A percentile compares a stretch with the other conserved stretches of the same genome.
Conservation (phyloP, 257 asterid genomes). For the Nyctanthes arbortristis region DNA sequence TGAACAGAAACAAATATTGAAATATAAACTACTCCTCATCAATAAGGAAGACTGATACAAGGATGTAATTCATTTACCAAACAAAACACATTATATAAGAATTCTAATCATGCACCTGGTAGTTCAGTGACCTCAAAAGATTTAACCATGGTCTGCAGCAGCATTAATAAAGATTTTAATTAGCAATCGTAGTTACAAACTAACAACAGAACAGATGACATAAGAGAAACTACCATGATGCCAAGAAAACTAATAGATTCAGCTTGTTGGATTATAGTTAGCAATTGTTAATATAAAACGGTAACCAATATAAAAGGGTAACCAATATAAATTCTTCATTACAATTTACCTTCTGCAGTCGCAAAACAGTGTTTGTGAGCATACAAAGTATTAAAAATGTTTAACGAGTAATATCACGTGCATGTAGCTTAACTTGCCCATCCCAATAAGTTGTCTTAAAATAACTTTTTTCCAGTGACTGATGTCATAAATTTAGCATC, state of each 20-base stretch:
- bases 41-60: background rate
- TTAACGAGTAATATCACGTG: slow-evolving; percentile 6
- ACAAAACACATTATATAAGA: slow-evolving; percentile 14
- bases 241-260: background rate
- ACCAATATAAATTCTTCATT: background rate
- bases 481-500: background rate
- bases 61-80: slow-evolving; percentile 15
- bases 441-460: slow-evolving; percentile 4
- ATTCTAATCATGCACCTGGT: slow-evolving; percentile 68
- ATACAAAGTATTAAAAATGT: background rate
- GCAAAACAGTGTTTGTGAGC: slow-evolving; percentile 6
- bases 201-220: slow-evolving; percentile 10
- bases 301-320: background rate
- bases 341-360: slow-evolving; percentile 14
- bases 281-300: no score
- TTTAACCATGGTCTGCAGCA: slow-evolving; percentile 86
- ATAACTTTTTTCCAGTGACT: background rate
- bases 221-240: slow-evolving; percentile 1
- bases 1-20: slow-evolving; percentile 29
- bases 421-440: background rate
- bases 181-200: slow-evolving; percentile 9
- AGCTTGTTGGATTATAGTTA: no score
- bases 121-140: slow-evolving; percentile 95
- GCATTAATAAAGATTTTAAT: slow-evolving; percentile 24
- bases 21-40: slow-evolving; percentile 13